Conservation (phyloP, 305 asterid genomes). For the Euphrasia arctica region DNA sequence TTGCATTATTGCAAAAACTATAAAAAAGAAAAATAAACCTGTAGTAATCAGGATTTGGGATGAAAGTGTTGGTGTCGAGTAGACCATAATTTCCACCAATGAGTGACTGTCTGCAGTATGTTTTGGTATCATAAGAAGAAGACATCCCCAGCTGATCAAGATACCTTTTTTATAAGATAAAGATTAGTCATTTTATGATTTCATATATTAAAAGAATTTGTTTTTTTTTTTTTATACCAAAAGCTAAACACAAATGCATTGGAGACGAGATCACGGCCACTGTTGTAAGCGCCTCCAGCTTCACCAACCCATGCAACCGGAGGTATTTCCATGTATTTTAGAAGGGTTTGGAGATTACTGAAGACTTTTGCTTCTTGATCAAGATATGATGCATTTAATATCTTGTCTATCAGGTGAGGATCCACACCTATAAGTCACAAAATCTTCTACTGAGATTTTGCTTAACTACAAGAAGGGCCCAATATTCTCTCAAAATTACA, state of each 20-base stretch:
- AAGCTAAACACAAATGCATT: conserved; percentile 80
- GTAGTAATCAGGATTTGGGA: conserved; percentile 91
- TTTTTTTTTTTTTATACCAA: conserved; percentile 42
- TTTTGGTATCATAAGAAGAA: conserved; percentile 60
- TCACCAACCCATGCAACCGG: conserved; percentile 89
- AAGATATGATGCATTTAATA: no score
- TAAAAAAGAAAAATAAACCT: conserved; percentile 37
- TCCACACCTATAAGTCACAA: conserved; percentile 48
- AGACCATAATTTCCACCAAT: conserved; percentile 92
- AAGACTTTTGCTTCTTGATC: conserved; percentile 37
- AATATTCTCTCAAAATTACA: no score
- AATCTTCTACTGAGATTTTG: no score
- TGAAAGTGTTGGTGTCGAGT: conserved; percentile 55
- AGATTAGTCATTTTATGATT: conserved; percentile 3
- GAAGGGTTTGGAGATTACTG: conserved; percentile 46
- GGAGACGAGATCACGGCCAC: conserved; percentile 67
- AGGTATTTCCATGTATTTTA: conserved; percentile 39
- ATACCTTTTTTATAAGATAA: conserved; percentile 44
- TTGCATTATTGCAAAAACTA: background rate
- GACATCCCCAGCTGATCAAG: conserved; percentile 93
- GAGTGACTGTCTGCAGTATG: conserved; percentile 83
- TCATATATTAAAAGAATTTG: background rate
- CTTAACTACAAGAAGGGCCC: no score
- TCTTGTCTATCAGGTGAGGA: conserved; percentile 48
- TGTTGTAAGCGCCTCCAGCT: conserved; percentile 92